phyloP scores from a whole-genome alignment of 345 rosid species.

The Kandelia obovata region DNA sequence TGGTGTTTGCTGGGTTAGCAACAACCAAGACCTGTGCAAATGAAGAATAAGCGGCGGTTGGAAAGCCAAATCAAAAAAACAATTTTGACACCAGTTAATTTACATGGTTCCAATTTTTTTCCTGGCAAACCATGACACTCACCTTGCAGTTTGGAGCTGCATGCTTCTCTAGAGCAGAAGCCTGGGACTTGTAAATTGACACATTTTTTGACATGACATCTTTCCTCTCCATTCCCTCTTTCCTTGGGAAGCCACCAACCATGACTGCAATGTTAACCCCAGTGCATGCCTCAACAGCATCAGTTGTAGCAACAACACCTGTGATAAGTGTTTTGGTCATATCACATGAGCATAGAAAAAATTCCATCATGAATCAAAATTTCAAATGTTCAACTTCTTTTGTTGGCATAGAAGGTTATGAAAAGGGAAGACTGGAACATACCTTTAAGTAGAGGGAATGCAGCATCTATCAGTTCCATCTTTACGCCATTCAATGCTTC shows the following conservation, averaged over 20 bases:
- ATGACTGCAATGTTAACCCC: constrained; percentile 76
- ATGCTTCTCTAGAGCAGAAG: constrained; percentile 75
- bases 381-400: neutral
- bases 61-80: neutral
- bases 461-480: constrained; percentile 90
- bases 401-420: neutral
- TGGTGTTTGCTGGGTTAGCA: constrained; percentile 98
- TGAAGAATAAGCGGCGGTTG: neutral
- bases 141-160: constrained; percentile 95
- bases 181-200: constrained; percentile 83
- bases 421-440: neutral
- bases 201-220: constrained; percentile 91
- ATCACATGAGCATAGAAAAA: constrained; percentile 12
- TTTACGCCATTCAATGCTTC: constrained; percentile 84
- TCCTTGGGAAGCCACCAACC: constrained; percentile 96
- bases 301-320: constrained; percentile 94
- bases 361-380: neutral
- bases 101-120: neutral
- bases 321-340: constrained; percentile 17
- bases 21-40: constrained; percentile 52
- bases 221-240: constrained; percentile 96
- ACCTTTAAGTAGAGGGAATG: constrained; percentile 91
- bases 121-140: neutral
- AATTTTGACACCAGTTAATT: neutral
- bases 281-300: constrained; percentile 82